Evolutionary conservation across 2,329 filamentous ascomycete genomes (phyloP), one percentile per base, ranked within the genome.

Genomic region (Cryoendolithus antarcticus): DNA sequence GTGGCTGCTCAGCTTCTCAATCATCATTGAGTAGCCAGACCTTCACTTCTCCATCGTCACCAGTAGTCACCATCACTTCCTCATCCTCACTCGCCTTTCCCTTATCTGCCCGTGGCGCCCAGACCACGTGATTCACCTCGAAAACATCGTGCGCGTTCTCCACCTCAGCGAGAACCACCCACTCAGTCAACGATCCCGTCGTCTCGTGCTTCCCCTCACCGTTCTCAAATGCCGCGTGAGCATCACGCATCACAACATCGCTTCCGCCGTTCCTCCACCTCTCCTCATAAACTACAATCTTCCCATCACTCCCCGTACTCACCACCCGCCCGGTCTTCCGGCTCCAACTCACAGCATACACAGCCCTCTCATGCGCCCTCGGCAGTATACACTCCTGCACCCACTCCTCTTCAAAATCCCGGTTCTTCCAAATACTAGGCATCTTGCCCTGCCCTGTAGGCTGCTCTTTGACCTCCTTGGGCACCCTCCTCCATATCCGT

Each of bases 121-220:
- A 98, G 2, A 75, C 77, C 35, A 91, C 73, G 60, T 95, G 86
- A 54, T 98, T 98, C 47, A 96, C 72, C 62, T 98, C 91, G 55
- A 89, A 95, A 2, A 93, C 84, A 1, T 86, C 88, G 58, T 98
- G 91, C 2, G 80, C 84, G 28, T 79, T 80, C 35, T 80, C 70
- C 1, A 82, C 56, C 11, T 74, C 72, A 0, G 77, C 75, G 10
- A 93, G 55, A 3, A 91, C 62, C 5, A 70, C 67, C 91, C 91
- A 96, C 43, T 74, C 70, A 1, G 71, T 74, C 33, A 55, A 45
- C 37, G 34, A 9, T 4, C 35, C 35, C 2, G 24, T 36, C 31
- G 4, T 39, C 9, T 40, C 36, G 2, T 32, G 32, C 11, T 21
- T 28, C 7, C 24, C 24, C 5, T 27, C 24, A 27, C 2, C 24